These are phyloP conservation scores for Sugiyamaella novakii DNA, from an alignment of 1,139 yeast genomes.

Conservation along the genomic window DNA sequence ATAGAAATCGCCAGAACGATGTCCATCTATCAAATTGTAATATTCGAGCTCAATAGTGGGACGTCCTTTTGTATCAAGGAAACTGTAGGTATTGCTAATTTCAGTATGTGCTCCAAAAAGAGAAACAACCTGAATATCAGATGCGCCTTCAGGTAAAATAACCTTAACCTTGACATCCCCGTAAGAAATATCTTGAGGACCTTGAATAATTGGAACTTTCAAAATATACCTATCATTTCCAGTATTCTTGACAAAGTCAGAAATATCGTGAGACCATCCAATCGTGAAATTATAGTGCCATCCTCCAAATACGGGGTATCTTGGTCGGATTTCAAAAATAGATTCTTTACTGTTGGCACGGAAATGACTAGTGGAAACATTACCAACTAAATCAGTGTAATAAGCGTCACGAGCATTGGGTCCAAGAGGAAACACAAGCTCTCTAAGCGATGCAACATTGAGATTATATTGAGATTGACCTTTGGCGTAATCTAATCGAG, in stretches of 20 bases:
- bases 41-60: constrained; percentile 68
- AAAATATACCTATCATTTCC: constrained; percentile 59
- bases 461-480: constrained; percentile 37
- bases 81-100: constrained; percentile 50
- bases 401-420: constrained; percentile 61
- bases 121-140: constrained; percentile 58
- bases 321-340: constrained; percentile 65
- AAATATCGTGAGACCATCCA: constrained; percentile 77
- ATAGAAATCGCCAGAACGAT: constrained; percentile 58
- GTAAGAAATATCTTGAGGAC: constrained; percentile 67
- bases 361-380: constrained; percentile 78
- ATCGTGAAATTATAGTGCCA: constrained; percentile 96
- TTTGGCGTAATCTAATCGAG: constrained; percentile 75
- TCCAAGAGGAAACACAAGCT: constrained; percentile 56
- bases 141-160: constrained; percentile 88
- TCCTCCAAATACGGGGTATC: constrained; percentile 93
- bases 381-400: constrained; percentile 87
- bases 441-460: constrained; percentile 43
- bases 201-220: constrained; percentile 71
- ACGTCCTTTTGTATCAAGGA: constrained; percentile 83
- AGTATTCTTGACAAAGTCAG: constrained; percentile 50
- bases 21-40: constrained; percentile 69
- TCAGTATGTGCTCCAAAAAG: constrained; percentile 49
- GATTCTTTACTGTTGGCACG: constrained; percentile 45
- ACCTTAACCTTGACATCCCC: constrained; percentile 62